Evolutionary conservation across 345 rosid genomes (phyloP), one percentile per base, ranked within the genome.

Genomic region (Capsella bursapastoris): DNA sequence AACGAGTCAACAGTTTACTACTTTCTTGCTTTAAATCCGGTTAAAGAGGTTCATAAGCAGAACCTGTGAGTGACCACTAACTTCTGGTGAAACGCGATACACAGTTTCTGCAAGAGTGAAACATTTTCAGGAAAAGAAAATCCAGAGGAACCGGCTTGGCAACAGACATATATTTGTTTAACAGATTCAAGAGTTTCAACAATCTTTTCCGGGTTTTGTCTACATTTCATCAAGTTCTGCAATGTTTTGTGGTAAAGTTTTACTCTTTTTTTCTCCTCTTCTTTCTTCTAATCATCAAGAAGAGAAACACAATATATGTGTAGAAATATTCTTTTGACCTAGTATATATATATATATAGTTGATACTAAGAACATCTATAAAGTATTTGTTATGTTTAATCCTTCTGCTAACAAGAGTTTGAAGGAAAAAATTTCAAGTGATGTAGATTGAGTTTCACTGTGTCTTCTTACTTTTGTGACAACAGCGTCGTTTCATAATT

Each of bases 21-120:
- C 60, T 28, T 41, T 18, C 4, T 55, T 63, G 65, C 51, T 56
- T 62, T 43, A 69, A 56, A 53, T 43, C 37, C 35, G 55, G 75
- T 56, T 18, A 61, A 37, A 31, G 15, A 69, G 75, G 64, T 61
- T 76, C 79, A 62, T 62, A 14, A 37, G 70, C 44, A 70, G 48
- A 57, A 57, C 70, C 70, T 69, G 45, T 70, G 71, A 64, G 8
- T 57, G 48, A 57, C 28, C 59, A 47, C 16, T 44, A 28, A 22
- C 57, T 43, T 68, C 48, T 53, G 65, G 73, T 40, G 55, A 16
- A 37, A 31, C 10, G 3, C 2, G n/a, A 41, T 43, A 34, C 64
- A 31, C 41, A n/a, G 73, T 67, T 68, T 66, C 40, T 59, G 55
- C 64, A 56, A 64, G 65, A 22, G 34, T 11, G 40, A 64, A 55